phyloP scores from a whole-genome alignment of 1,284 basidiomycete species.

The Porodaedalea pini region DNA sequence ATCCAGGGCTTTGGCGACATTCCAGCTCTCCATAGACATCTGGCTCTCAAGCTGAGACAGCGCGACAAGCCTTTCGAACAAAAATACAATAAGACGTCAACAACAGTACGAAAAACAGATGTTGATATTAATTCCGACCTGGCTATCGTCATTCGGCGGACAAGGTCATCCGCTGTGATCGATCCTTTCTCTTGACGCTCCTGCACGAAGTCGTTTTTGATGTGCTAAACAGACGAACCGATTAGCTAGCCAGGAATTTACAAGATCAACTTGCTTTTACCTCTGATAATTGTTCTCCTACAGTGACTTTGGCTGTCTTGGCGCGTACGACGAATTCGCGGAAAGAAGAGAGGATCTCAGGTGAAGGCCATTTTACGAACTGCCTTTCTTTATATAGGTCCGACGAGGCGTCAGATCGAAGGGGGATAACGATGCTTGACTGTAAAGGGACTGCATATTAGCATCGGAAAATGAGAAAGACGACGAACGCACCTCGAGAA shows the following conservation, averaged over 20 bases:
- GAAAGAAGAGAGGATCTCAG: slow-evolving; percentile 48
- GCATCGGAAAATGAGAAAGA: not conserved
- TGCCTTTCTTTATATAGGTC: slow-evolving; percentile 47
- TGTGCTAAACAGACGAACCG: slow-evolving; percentile 44
- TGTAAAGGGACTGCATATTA: slow-evolving; percentile 27
- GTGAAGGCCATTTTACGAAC: slow-evolving; percentile 41
- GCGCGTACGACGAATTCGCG: slow-evolving; percentile 54
- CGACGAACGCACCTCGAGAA: slow-evolving; percentile 52
- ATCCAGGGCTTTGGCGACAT: slow-evolving; percentile 36
- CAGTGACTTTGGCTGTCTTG: slow-evolving; percentile 45
- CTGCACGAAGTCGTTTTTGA: slow-evolving; percentile 71
- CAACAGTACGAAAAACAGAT: too few relatives aligned
- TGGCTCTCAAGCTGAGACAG: slow-evolving; percentile 33
- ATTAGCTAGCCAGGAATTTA: not conserved
- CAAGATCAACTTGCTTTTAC: slow-evolving; percentile 31
- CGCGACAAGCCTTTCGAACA: slow-evolving; percentile 20
- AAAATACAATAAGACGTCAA: too few relatives aligned
- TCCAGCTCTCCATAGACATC: slow-evolving; percentile 39
- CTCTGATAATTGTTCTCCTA: slow-evolving; percentile 52
- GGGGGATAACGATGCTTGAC: slow-evolving; percentile 53
- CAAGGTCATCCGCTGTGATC: slow-evolving; percentile 57
- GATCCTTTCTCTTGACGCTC: slow-evolving; percentile 46
- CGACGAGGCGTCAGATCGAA: slow-evolving; percentile 32
- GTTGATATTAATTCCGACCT: slow-evolving; percentile 56
- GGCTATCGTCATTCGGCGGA: slow-evolving; percentile 59